Base-by-base conservation (phyloP, 192 early-diverging fungal species). In the Coemansia sp. region DNA sequence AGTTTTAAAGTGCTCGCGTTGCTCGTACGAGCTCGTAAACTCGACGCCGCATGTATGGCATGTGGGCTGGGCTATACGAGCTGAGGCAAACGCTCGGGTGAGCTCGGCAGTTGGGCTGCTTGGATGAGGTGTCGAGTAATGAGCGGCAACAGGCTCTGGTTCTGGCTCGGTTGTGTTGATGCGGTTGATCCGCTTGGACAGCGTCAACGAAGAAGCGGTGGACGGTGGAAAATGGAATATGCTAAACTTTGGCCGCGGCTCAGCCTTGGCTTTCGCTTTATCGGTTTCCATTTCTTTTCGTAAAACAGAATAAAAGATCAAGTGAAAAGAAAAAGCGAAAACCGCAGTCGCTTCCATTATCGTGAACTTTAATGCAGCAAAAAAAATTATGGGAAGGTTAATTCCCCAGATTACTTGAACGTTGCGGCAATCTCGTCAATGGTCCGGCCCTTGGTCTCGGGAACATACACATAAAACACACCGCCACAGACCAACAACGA, bases 391-490 rank as follows among this genome's bases (percentile, higher is more conserved):
- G 32, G 32, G 7, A 8, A 35, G 8, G 32, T 35, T 35, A 35
- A 35, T 35, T 35, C 7, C 32, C 4, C 7, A 29, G 15, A 8
- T 10, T 62, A 52, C 12, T 54, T 52, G 51, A 63, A 81, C 37
- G 47, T 59, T 38, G 57, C 55, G 27, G 66, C 64, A 60, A 75
- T 81, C 27, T 82, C 72, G 49, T 82, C 74, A 47, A 82, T 76
- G 38, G 71, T 72, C 43, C 63, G 63, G 2, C 79, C 79, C 45
- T 73, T 72, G 35, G 79, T 82, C 60, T 82, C 79, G 1, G 79
- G 79, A 22, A 82, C 50, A 32, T 66, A 56, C 17, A 66, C 39
- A 41, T 70, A 82, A 22, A 76, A 73, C 6, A 69, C 57, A 14
- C 39, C 25, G 17, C 70, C 70, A 22, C 66, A 69, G 3, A 67